Conservation (phyloP, 345 rosid species). For the Capsella bursapastoris region DNA sequence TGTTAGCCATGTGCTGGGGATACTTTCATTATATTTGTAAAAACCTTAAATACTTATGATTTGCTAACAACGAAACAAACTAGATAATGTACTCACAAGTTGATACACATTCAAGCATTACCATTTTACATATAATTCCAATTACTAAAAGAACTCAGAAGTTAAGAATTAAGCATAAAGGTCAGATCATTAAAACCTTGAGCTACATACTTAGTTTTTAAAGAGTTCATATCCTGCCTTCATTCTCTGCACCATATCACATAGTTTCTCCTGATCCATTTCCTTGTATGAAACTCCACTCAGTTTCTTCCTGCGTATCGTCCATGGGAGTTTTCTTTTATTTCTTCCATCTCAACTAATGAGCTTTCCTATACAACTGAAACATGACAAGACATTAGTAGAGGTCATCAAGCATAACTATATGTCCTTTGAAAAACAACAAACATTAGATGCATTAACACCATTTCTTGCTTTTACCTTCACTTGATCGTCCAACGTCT, state of each 20-base stretch:
- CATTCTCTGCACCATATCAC: constrained; percentile 1
- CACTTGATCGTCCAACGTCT: no score
- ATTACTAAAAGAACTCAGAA: neutral
- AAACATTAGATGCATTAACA: neutral
- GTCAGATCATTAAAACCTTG: constrained; percentile 16
- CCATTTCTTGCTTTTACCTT: no score
- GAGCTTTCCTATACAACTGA: neutral
- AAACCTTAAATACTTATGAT: no score
- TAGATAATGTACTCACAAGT: neutral
- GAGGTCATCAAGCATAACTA: neutral
- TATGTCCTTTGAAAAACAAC: neutral
- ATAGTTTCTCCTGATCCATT: neutral
- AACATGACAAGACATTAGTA: neutral
- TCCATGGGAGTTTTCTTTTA: neutral
- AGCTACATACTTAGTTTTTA: neutral
- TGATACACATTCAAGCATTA: constrained; percentile 6
- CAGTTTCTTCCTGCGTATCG: constrained; percentile 17
- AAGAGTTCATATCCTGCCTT: neutral
- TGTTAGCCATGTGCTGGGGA: no score
- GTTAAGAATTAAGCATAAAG: neutral
- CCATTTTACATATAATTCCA: neutral
- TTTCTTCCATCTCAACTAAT: neutral
- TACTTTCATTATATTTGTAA: no score
- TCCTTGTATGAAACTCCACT: constrained; percentile 7
- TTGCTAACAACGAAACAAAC: neutral